A percentile compares a stretch with the other conserved stretches of the same genome.
Conservation (phyloP, 2,329 filamentous ascomycete genomes). For the Nigrospora osmanthi region DNA sequence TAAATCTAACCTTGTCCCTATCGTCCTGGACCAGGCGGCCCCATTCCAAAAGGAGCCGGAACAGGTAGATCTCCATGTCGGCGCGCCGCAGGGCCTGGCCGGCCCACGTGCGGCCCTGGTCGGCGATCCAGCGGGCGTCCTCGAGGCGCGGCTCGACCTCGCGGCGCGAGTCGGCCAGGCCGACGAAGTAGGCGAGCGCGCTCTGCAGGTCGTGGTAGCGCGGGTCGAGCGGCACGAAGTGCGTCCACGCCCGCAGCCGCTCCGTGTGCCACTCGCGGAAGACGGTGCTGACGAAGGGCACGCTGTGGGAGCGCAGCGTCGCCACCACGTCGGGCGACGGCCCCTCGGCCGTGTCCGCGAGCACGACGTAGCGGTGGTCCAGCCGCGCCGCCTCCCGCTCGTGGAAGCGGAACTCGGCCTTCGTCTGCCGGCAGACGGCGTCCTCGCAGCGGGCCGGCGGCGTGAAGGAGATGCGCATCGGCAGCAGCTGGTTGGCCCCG, state of each 20-base stretch:
- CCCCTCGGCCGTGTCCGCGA: constrained; percentile 64
- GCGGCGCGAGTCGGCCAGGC: constrained; percentile 36
- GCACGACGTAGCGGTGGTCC: constrained; percentile 61
- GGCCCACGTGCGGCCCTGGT: constrained; percentile 59
- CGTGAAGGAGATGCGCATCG: constrained; percentile 52
- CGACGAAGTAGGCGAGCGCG: constrained; percentile 67
- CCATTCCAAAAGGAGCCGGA: constrained; percentile 72
- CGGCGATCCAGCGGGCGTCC: constrained; percentile 58
- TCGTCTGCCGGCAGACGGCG: constrained; percentile 38
- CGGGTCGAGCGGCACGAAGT: constrained; percentile 72
- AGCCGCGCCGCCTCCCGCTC: constrained; percentile 48
- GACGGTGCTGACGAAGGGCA: constrained; percentile 64
- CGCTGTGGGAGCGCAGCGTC: constrained; percentile 55
- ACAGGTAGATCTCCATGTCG: constrained; percentile 78
- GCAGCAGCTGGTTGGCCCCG: constrained; percentile 45
- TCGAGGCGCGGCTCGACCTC: constrained; percentile 38
- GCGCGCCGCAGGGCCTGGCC: constrained; percentile 54
- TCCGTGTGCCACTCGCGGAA: constrained; percentile 77
- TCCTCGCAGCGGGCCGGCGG: constrained; percentile 49
- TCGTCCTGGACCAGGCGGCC: constrained; percentile 59
- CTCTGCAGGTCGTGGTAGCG: constrained; percentile 67
- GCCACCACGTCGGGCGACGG: constrained; percentile 52
- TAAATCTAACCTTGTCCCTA: constrained; percentile 36
- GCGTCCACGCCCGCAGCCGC: constrained; percentile 66
- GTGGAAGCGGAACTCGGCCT: constrained; percentile 39